These are phyloP conservation scores for Eutrema japonicum DNA, from an alignment of 345 rosid species.

Conservation along the genomic window DNA sequence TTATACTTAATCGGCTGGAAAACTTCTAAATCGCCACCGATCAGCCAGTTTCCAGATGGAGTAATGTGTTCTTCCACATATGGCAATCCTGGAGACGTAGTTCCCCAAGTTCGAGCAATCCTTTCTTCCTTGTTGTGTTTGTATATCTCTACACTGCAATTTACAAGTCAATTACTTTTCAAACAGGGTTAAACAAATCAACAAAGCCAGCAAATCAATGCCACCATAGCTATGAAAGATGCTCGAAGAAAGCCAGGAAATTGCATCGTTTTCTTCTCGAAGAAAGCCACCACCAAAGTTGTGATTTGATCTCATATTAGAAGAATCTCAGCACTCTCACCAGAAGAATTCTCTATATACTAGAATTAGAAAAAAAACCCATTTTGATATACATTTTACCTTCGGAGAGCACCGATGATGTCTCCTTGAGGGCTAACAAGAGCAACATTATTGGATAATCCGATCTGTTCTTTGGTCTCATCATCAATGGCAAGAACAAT, in stretches of 20 bases:
- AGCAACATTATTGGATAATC: conserved; percentile 58
- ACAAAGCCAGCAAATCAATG: background rate
- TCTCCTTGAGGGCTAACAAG: conserved; percentile 66
- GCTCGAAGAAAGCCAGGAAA: too few species aligned
- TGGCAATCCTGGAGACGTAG: conserved; percentile 86
- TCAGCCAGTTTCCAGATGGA: conserved; percentile 89
- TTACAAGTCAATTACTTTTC: background rate
- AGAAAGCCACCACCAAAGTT: background rate
- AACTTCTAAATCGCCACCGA: conserved; percentile 93
- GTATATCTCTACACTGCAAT: conserved; percentile 77
- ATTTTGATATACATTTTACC: conserved; percentile 40
- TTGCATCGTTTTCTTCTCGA: background rate
- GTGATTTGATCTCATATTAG: background rate
- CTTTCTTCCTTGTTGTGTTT: conserved; percentile 95
- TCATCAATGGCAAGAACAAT: conserved; percentile 95
- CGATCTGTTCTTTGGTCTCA: conserved; percentile 66
- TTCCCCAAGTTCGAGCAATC: conserved; percentile 95
- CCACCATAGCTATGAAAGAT: background rate
- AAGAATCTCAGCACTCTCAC: background rate
- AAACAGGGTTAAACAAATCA: background rate
- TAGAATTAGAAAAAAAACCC: background rate
- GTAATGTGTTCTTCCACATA: conserved; percentile 79
- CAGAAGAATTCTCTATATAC: background rate
- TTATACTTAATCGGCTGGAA: conserved; percentile 75
- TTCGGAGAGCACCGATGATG: conserved; percentile 70